Base-by-base conservation (phyloP, 148 eudicot species). In the Nyssa sinensis region DNA sequence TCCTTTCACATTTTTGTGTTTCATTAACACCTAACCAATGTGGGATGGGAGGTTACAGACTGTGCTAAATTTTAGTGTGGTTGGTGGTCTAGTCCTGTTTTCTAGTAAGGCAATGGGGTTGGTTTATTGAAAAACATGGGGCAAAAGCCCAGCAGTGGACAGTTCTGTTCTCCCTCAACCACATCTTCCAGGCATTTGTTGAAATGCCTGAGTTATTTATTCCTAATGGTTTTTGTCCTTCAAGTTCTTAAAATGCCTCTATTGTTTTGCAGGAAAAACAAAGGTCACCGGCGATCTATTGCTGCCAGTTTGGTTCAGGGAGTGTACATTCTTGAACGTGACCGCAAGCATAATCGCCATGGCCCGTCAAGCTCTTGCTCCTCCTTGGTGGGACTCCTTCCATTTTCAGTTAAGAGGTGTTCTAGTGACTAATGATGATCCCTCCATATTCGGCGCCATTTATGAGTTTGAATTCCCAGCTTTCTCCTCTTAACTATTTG, bases 281-380 rank as follows among this genome's bases (percentile, higher is more conserved):
- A 81, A 5, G 60, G 75, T 25, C 86, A 88, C 64, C 73, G 93
- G 39, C 84, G 83, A 71, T 81, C 90, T 0, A 62, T 90, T 30
- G 97, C 93, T 37, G 93, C 97, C 4, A 81, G 98, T 72, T 76
- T 94, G 67, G 91, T 94, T 10, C 89, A 91, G 75, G 98, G 91
- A 21, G 95, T 88, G 0, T 94, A 88, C 79, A 53, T 82, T 31
- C 70, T 94, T 7, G 97, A 94, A 77, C 77, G 87, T 69, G 98
- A 94, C 30, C 84, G 94, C 30, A 87, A 86, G 66, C 73, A 81
- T 30, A 75, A 84, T 0, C 84, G 97, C 30, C 66, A 69, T 2
- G 88, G 80, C n/a, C 76, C 65, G n/a, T 49, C 84, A 79, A 37
- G 87, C 95, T 30, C 76, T 85, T 49, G 98, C 97, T 29, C 89